These are phyloP conservation scores for Verbena officinalis DNA, from an alignment of 257 asterid species.

Conservation along the genomic window DNA sequence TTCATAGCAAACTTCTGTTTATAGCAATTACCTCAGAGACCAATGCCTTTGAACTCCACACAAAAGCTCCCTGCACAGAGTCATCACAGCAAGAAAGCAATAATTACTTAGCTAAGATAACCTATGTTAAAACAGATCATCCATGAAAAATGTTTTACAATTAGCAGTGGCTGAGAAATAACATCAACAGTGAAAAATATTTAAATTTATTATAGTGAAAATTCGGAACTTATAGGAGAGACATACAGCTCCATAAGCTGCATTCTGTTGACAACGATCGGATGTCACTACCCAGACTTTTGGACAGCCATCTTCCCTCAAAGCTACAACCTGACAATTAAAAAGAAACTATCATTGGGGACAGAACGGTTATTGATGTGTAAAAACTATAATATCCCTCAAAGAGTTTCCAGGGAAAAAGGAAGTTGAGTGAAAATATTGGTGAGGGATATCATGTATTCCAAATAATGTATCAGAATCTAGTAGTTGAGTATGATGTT, in stretches of 20 bases:
- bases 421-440: neutral
- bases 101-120: neutral
- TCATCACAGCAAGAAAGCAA: neutral
- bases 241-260: slow-evolving; percentile 93
- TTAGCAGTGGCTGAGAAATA: slow-evolving; percentile 5
- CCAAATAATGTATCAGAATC: neutral
- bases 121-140: neutral
- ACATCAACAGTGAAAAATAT: neutral
- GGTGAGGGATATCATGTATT: neutral
- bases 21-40: slow-evolving; percentile 77
- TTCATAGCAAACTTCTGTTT: slow-evolving; percentile 17
- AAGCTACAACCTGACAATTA: slow-evolving; percentile 70
- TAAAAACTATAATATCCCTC: neutral
- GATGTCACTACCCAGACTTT: slow-evolving; percentile 98
- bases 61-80: slow-evolving; percentile 78
- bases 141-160: neutral
- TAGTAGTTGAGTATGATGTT: neutral
- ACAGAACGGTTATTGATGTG: neutral
- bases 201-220: neutral
- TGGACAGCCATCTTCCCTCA: slow-evolving; percentile 95
- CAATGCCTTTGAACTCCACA: slow-evolving; percentile 96
- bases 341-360: slow-evolving; percentile 9
- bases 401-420: slow-evolving; percentile 1
- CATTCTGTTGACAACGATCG: slow-evolving; percentile 80
- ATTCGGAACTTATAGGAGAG: slow-evolving; percentile 12